Conservation (phyloP, 805 yeast species). For the Trichomonascus vanleenenianus region DNA sequence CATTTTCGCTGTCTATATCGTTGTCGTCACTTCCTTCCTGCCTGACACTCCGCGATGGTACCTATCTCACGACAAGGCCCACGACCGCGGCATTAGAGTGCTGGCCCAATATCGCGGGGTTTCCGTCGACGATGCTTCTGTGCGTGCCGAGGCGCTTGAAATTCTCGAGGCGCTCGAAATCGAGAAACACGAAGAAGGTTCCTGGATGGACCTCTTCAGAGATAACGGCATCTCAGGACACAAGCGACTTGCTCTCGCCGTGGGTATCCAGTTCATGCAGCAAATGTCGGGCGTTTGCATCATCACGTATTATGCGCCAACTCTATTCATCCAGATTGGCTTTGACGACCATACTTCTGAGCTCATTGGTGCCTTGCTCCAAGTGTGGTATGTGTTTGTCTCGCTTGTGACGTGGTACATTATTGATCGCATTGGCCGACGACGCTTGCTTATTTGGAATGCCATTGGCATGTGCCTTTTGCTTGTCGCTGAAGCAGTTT, state of each 20-base stretch:
- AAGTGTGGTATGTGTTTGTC: constrained; percentile 39
- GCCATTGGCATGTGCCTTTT: constrained; percentile 56
- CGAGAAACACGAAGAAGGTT: constrained; percentile 16
- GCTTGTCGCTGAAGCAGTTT: constrained; percentile 52
- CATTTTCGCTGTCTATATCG: constrained; percentile 38
- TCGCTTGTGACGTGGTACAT: constrained; percentile 47
- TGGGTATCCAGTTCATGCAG: constrained; percentile 45
- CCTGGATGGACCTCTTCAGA: constrained; percentile 21
- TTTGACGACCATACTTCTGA: constrained; percentile 40
- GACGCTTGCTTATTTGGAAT: constrained; percentile 52
- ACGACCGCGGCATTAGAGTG: constrained; percentile 20
- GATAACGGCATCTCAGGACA: constrained; percentile 40
- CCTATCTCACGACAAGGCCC: constrained; percentile 24
- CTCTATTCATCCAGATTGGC: constrained; percentile 47
- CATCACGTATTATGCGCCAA: constrained; percentile 62
- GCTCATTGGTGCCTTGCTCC: constrained; percentile 37
- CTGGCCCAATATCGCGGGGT: constrained; percentile 18
- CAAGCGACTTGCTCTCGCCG: constrained; percentile 37
- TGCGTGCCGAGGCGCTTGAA: constrained; percentile 36
- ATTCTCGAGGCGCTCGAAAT: constrained; percentile 31
- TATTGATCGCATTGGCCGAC: constrained; percentile 59
- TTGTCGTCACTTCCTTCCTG: constrained; percentile 34
- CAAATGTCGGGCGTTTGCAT: constrained; percentile 70
- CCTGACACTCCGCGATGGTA: constrained; percentile 43
- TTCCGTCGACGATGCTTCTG: constrained; percentile 32